A percentile compares a stretch with the other conserved stretches of the same genome.
phyloP scores from a whole-genome alignment of 805 yeast species.

The Pichia thaimueangensis region DNA sequence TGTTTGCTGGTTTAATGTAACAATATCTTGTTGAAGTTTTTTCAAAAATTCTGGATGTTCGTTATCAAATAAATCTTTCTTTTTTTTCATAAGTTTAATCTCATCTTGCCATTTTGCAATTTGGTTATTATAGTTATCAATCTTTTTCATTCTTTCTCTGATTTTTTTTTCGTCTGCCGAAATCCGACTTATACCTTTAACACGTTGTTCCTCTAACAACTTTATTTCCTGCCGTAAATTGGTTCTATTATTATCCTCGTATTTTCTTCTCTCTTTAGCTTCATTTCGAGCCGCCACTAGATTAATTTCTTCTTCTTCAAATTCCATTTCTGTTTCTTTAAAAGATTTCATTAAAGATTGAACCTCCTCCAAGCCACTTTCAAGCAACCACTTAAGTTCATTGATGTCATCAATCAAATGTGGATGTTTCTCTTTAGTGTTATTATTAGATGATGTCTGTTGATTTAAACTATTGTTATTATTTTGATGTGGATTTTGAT shows the following conservation, averaged over 20 bases:
- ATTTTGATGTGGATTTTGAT: slow-evolving; percentile 9
- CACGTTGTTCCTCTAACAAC: slow-evolving; percentile 35
- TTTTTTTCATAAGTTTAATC: slow-evolving; percentile 22
- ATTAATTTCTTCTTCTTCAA: slow-evolving; percentile 33
- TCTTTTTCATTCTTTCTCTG: slow-evolving; percentile 22
- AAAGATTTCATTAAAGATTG: slow-evolving; percentile 31
- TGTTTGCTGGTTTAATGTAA: slow-evolving; percentile 24
- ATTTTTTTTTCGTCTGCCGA: slow-evolving; percentile 29
- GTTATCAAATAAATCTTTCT: slow-evolving; percentile 1
- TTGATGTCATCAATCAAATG: slow-evolving; percentile 35
- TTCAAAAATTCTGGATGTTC: slow-evolving; percentile 19
- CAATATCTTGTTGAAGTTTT: slow-evolving; percentile 19
- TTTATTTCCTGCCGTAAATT: slow-evolving; percentile 36
- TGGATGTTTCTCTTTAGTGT: slow-evolving; percentile 18
- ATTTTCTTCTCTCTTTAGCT: slow-evolving; percentile 33
- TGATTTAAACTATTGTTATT: slow-evolving; percentile 2
- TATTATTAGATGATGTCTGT: slow-evolving; percentile 16
- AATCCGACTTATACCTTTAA: slow-evolving; percentile 31
- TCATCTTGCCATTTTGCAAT: slow-evolving; percentile 30
- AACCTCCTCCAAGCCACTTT: slow-evolving; percentile 37
- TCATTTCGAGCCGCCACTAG: slow-evolving; percentile 32
- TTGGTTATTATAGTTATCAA: slow-evolving; percentile 31
- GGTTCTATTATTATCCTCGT: slow-evolving; percentile 36
- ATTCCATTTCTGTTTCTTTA: slow-evolving; percentile 29
- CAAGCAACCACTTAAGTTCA: slow-evolving; percentile 36